Evolutionary conservation across 768 basidiomycete genomes (phyloP).

Genomic region (Mycena galopus): DNA sequence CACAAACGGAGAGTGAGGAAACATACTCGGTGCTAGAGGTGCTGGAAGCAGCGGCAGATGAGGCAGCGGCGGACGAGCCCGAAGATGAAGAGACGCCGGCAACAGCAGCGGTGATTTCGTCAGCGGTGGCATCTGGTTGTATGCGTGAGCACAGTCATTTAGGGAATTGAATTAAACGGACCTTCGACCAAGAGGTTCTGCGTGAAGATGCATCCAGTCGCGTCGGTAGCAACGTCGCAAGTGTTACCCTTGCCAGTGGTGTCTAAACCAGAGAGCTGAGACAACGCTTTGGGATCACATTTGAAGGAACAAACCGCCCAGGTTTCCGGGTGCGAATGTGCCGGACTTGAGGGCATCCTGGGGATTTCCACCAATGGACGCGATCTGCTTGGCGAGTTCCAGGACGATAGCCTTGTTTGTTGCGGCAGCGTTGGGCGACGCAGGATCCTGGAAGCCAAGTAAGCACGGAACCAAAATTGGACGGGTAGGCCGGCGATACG

Average conservation of each 20-base stretch:
- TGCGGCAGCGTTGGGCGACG: slow-evolving; percentile 66
- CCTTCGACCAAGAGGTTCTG: slow-evolving; percentile 62
- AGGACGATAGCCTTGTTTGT: slow-evolving; percentile 75
- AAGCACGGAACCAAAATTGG: neutral
- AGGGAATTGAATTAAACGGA: neutral
- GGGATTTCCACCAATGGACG: slow-evolving; percentile 70
- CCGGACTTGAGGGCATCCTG: slow-evolving; percentile 69
- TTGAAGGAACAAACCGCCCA: slow-evolving; percentile 40
- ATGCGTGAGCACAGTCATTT: no score
- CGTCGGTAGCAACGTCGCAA: slow-evolving; percentile 66
- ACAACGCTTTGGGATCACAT: no score
- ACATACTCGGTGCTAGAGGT: no score
- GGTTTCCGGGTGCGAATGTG: slow-evolving; percentile 70
- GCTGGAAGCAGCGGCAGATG: no score
- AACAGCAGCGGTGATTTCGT: slow-evolving; percentile 69
- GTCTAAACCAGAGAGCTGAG: slow-evolving; percentile 48
- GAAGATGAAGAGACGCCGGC: slow-evolving; percentile 42
- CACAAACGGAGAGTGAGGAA: no score
- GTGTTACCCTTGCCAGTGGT: slow-evolving; percentile 67
- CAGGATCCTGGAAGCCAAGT: slow-evolving; percentile 62
- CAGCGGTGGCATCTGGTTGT: slow-evolving; percentile 60
- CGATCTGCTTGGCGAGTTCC: slow-evolving; percentile 74
- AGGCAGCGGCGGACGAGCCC: no score
- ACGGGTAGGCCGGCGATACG: no score
- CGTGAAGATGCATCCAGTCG: slow-evolving; percentile 72